A percentile compares a stretch with the other conserved stretches of the same genome.
Conservation (phyloP, 2,329 filamentous ascomycete genomes). For the Stachybotrys echinatus region DNA sequence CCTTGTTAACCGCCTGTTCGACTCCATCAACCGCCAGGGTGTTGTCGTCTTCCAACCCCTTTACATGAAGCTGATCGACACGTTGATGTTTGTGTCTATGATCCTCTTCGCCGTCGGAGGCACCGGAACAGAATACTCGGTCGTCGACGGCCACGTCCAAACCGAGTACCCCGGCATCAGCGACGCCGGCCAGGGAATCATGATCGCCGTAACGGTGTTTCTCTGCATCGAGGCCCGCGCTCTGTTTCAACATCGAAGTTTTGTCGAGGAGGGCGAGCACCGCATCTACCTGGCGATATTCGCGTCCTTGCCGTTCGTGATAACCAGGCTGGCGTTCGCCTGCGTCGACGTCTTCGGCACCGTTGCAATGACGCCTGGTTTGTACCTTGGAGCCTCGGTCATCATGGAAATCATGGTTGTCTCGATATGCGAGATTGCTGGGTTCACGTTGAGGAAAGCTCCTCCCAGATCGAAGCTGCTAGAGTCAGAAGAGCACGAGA, state of each 20-base stretch:
- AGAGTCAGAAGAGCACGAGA: no score
- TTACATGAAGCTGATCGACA: conserved; percentile 28
- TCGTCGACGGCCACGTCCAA: conserved; percentile 10
- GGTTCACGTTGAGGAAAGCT: no score
- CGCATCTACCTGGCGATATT: conserved; percentile 42
- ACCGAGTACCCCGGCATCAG: conserved; percentile 21
- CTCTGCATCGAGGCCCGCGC: conserved; percentile 33
- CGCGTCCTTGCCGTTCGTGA: conserved; percentile 25
- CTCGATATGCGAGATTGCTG: no score
- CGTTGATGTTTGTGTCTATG: conserved; percentile 36
- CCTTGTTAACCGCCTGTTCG: conserved; percentile 30
- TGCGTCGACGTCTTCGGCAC: no score
- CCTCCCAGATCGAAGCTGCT: no score
- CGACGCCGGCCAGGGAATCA: conserved; percentile 19
- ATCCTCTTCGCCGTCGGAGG: conserved; percentile 27
- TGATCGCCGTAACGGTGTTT: conserved; percentile 32
- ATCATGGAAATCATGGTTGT: no score
- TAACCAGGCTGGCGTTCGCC: no score
- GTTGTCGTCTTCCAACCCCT: conserved; percentile 18
- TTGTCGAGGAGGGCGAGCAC: conserved; percentile 44
- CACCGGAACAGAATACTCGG: conserved; percentile 17
- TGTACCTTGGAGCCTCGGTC: no score
- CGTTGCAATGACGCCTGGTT: no score
- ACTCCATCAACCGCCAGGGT: conserved; percentile 39
- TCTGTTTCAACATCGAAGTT: conserved; percentile 30